These are phyloP conservation scores for Penicillium polonicum DNA, from an alignment of 2,329 filamentous ascomycete species.

Conservation along the genomic window DNA sequence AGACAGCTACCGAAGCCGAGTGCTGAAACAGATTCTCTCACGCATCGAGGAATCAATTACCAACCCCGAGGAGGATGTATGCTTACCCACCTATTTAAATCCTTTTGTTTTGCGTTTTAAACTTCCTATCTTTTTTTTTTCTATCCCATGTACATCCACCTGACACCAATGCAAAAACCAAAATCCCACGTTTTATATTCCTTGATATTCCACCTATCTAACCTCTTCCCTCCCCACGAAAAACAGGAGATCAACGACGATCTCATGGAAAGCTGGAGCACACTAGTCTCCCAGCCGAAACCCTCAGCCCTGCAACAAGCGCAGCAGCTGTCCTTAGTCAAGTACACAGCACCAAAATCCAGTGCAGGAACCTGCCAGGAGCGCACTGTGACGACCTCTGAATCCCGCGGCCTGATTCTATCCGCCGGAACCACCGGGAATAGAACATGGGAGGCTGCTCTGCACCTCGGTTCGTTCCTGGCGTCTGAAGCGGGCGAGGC, in stretches of 20 bases:
- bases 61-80: conserved; percentile 85
- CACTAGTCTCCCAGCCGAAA: conserved; percentile 62
- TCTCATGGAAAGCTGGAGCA: conserved; percentile 68
- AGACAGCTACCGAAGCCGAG: conserved; percentile 65
- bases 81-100: conserved; percentile 15
- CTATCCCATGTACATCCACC: conserved; percentile 13
- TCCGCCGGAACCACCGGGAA: conserved; percentile 64
- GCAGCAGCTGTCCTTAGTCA: conserved; percentile 72
- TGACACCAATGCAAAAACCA: conserved; percentile 3
- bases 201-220: neutral
- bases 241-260: conserved; percentile 77
- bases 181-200: neutral
- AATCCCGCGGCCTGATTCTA: conserved; percentile 55
- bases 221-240: conserved; percentile 1
- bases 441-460: conserved; percentile 68
- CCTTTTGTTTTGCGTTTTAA: conserved; percentile 10
- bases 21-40: conserved; percentile 70
- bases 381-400: conserved; percentile 46
- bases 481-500: conserved; percentile 45
- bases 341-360: conserved; percentile 55
- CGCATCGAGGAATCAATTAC: conserved; percentile 71
- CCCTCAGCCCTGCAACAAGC: conserved; percentile 65
- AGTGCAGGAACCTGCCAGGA: neutral
- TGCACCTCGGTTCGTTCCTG: conserved; percentile 63
- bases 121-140: conserved; percentile 5